A percentile compares a stretch with the other conserved stretches of the same genome.
phyloP scores from a whole-genome alignment of 2,329 filamentous ascomycete genomes.

The Coniella vitis region DNA sequence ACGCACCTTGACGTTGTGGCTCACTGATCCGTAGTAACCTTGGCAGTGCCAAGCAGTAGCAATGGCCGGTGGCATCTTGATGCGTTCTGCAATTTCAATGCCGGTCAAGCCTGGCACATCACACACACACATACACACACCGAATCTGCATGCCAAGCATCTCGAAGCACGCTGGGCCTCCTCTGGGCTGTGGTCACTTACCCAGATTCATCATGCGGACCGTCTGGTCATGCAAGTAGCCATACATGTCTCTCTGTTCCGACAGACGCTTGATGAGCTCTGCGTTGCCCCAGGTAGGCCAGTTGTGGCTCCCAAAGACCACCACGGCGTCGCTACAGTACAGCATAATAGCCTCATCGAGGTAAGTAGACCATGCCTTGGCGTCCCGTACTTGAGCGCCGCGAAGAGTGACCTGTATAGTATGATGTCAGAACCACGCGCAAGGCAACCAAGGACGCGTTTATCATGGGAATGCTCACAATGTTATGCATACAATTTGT shows the following conservation, averaged over 20 bases:
- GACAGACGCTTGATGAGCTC: conserved; percentile 22
- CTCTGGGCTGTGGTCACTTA: neutral
- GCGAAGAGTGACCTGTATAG: conserved; percentile 26
- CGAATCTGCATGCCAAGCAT: too few relatives aligned
- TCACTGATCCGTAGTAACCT: conserved; percentile 32
- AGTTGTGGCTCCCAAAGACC: conserved; percentile 32
- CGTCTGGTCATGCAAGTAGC: conserved; percentile 33
- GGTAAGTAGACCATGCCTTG: conserved; percentile 30
- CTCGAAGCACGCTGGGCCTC: too few relatives aligned
- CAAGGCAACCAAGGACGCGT: neutral
- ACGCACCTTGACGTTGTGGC: conserved; percentile 29
- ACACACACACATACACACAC: too few relatives aligned
- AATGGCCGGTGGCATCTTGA: conserved; percentile 27
- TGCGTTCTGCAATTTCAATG: conserved; percentile 32
- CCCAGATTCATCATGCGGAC: conserved; percentile 29
- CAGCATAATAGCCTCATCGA: conserved; percentile 30
- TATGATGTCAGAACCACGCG: too few relatives aligned
- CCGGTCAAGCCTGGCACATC: conserved; percentile 24
- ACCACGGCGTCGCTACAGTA: conserved; percentile 27
- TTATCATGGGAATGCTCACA: neutral
- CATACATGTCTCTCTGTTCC: conserved; percentile 33
- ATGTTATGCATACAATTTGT: conserved; percentile 36
- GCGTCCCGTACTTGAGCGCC: conserved; percentile 35
- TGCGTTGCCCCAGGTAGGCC: conserved; percentile 33
- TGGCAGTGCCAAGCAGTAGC: conserved; percentile 24